phyloP scores from a whole-genome alignment of 2,329 filamentous ascomycete species.

The Lasiodiplodia sp. region DNA sequence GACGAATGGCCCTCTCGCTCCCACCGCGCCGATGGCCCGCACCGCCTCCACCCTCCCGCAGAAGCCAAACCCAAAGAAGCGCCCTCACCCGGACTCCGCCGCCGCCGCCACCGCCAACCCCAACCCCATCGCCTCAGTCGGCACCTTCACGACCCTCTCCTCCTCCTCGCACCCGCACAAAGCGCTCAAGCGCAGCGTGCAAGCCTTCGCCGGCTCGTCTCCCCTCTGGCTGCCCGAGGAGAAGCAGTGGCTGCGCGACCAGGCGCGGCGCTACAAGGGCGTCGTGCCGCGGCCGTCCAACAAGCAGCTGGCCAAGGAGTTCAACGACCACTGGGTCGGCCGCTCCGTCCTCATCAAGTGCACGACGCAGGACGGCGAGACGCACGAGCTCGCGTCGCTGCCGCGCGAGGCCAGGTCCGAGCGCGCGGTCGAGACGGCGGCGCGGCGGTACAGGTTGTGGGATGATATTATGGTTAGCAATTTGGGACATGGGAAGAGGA shows the following conservation, averaged over 20 bases:
- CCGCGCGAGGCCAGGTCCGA: not conserved
- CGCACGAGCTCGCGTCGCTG: not conserved
- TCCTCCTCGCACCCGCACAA: not conserved
- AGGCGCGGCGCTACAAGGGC: not conserved
- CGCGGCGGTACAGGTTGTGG: not conserved
- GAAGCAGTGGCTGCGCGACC: not conserved
- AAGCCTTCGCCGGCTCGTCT: not conserved
- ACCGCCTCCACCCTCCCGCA: not conserved
- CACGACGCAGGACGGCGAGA: too few relatives aligned
- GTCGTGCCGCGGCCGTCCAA: not conserved
- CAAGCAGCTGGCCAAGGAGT: not conserved
- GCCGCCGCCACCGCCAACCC: not conserved
- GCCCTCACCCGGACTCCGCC: not conserved
- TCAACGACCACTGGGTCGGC: not conserved
- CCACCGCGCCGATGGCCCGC: too few relatives aligned
- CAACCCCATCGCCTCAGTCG: not conserved
- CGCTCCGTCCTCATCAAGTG: accelerated
- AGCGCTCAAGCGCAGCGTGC: not conserved
- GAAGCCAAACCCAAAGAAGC: not conserved
- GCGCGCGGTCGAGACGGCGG: not conserved
- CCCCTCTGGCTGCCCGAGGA: not conserved
- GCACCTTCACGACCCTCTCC: not conserved
- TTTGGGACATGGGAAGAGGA: not conserved
- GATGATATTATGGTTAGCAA: not conserved
- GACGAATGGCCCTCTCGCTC: too few relatives aligned